Evolutionary conservation across 768 basidiomycete species (phyloP), one percentile per base, ranked within the genome.

Genomic region (Tricholoma hemisulphureum): DNA sequence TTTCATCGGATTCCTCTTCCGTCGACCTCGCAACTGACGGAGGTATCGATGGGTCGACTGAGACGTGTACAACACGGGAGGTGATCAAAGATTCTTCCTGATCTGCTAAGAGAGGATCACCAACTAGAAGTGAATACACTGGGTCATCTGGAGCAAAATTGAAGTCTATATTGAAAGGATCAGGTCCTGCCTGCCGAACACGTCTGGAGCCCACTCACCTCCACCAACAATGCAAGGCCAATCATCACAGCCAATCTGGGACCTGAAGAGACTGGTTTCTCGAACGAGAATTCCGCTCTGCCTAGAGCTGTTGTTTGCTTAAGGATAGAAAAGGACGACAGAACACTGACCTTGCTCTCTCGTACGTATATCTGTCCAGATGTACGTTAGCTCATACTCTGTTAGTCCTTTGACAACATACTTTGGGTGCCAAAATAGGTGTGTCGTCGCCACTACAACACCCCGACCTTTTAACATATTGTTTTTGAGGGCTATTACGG

Each of bases 361-460:
- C 95, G 67, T 97, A 98, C 0, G 83, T 82, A 67, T 90, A 92
- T 55, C 88, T 82, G 29, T 31, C 55, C 45, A 50, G 39, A 57
- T 35, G 18, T 13, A 52, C 41, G 49, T 31, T 16, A 49, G 46
- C 23, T n/a, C 28, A 49, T 29, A n/a, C n/a, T 49, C 46, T 29
- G 26, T 28, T 16, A n/a, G 26, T n/a, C 16, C n/a, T 18, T 18
- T n/a, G 32, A 41, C 29, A 61, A 75, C 82, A 57, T 72, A 93
- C 86, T 80, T 82, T 5, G 94, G 94, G 72, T 96, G 94, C 95
- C 95, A 98, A 71, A 97, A 98, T 21, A 96, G 76, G 75, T 98
- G 95, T 0, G 95, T 95, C 1, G 95, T 97, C 2, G 85, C 92
- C 13, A 95, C 74, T 37, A 96, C 74, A 31, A 93, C 70, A 4